Base-by-base conservation (phyloP, 805 yeast genomes). In the Candida arabinofermentans region DNA sequence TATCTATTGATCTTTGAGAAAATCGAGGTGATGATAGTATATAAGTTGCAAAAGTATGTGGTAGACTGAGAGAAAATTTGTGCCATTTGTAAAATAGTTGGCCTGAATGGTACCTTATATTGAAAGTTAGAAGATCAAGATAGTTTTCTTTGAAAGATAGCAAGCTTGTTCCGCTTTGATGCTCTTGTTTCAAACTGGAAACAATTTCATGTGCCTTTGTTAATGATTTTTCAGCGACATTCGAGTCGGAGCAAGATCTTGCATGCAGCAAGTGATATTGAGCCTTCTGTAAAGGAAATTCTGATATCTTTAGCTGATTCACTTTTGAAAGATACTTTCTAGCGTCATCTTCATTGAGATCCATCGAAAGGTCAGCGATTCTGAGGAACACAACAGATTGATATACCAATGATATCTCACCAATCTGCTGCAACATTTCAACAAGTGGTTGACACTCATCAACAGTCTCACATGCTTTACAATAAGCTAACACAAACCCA, bases 201-300 rank as follows among this genome's bases (percentile, higher is more conserved):
- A 29, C 19, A 5, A 29, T 29, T 27, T 49, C 54, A 17, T 47
- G 22, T 3, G 46, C 51, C 36, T 49, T 53, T 16, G 33, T 24
- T 3, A 49, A 33, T 26, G 41, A 37, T 34, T 41, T 44, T 17
- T 47, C 52, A 18, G 34, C 40, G 21, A 44, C 49, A 6, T 40
- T 26, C 1, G 29, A 16, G 34, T 47, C 50, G 6, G 17, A 23
- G 8, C 39, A 27, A 17, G 47, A 29, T 18, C 33, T 30, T 6
- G 51, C 22, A 12, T 41, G 40, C 24, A 49, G 36, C 5, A 50
- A 16, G 32, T 50, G 37, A 27, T 46, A 50, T n/a, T 40, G 36
- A 3, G 46, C 31, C 2, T 39, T 34, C 9, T 34, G 31, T 5
- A 35, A 18, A 2, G 57, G 51, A 7, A 41, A 36, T 6, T 33